These are phyloP conservation scores for Penicillium sp. DNA, from an alignment of 2,329 filamentous ascomycete genomes.

Conservation along the genomic window DNA sequence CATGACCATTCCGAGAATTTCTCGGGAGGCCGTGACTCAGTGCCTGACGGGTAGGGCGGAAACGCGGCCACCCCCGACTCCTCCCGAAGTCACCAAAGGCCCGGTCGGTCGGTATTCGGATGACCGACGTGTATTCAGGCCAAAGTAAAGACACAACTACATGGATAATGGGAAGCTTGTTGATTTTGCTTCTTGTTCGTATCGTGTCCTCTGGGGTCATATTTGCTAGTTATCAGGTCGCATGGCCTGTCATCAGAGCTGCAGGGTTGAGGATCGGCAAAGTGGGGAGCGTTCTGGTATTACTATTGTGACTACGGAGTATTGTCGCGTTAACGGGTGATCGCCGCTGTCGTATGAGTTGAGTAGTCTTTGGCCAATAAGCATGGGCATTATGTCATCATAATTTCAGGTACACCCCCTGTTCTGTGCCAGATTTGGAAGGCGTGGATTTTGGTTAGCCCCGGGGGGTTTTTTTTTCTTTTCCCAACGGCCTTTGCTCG, in stretches of 20 bases:
- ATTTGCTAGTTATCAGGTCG: background rate
- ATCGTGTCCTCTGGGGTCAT: background rate
- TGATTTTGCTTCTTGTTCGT: slow-evolving; percentile 36
- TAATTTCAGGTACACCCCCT: slow-evolving; percentile 21
- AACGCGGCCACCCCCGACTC: slow-evolving; percentile 24
- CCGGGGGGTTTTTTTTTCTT: no score
- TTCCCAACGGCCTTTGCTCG: slow-evolving; percentile 14
- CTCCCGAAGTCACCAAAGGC: slow-evolving; percentile 34
- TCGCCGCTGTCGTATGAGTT: slow-evolving; percentile 6
- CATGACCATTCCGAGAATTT: slow-evolving; percentile 10
- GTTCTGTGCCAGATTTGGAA: background rate
- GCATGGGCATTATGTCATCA: slow-evolving; percentile 20
- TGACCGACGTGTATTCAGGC: slow-evolving; percentile 13
- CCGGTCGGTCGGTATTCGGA: slow-evolving; percentile 20
- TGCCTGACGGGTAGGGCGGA: slow-evolving; percentile 2
- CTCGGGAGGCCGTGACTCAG: slow-evolving; percentile 27
- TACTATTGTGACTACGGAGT: no score
- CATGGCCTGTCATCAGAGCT: slow-evolving; percentile 15
- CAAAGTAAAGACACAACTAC: background rate
- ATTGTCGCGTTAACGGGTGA: slow-evolving; percentile 10
- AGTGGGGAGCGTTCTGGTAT: slow-evolving; percentile 13
- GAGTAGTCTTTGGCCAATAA: no score
- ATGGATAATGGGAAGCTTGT: slow-evolving; percentile 41
- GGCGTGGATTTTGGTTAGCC: background rate
- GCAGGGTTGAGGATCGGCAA: slow-evolving; percentile 7